Evolutionary conservation across 805 yeast genomes (phyloP), one percentile per base, ranked within the genome.

Genomic region (Yarrowia phangngaensis): DNA sequence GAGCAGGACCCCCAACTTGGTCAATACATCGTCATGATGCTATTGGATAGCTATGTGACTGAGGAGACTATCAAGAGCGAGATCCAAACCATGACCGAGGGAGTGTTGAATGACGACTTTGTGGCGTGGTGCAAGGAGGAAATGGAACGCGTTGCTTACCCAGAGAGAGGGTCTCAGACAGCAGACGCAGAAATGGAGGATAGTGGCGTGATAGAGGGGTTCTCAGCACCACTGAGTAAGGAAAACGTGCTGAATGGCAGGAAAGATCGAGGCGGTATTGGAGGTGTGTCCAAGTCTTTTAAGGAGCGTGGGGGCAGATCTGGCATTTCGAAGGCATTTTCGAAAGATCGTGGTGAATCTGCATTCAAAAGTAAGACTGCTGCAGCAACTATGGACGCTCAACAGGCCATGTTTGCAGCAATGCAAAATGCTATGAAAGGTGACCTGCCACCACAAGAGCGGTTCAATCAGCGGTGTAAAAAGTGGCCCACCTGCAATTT

Each of bases 401-500:
- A 35, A 23, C 43, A 35, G 20, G 22, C 22, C 20, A 38, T 38
- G 45, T 27, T 38, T 19, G 45, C 45, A 2, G 19, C 31, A 4
- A 38, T 38, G 45, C 45, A 38, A n/a, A 38, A 38, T 11, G 45
- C 45, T 3, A 31, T 38, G 19, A 2, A 3, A 6, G 5, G 3
- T 17, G 35, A 20, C 23, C 24, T 20, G 22, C 8, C 35, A 4
- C 48, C 48, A 3, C 35, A 41, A 22, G 48, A 41, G n/a, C 48
- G 48, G 22, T 41, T 51, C 36, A 30, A 26, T 26, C 12, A 36
- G 20, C 52, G 68, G 30, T 64, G 68, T 40, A 50, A 56, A 12
- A 59, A 63, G 29, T 64, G 68, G 72, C 67, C 63, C 57, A 63
- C 52, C 64, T 60, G 60, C 60, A 65, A 23, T 11, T 47, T 48